Percentiles rank a stretch among this genome's conserved stretches.
Evolutionary conservation across 2,329 filamentous ascomycete species (phyloP).

Genomic region (Metarhizium anisopliae): DNA sequence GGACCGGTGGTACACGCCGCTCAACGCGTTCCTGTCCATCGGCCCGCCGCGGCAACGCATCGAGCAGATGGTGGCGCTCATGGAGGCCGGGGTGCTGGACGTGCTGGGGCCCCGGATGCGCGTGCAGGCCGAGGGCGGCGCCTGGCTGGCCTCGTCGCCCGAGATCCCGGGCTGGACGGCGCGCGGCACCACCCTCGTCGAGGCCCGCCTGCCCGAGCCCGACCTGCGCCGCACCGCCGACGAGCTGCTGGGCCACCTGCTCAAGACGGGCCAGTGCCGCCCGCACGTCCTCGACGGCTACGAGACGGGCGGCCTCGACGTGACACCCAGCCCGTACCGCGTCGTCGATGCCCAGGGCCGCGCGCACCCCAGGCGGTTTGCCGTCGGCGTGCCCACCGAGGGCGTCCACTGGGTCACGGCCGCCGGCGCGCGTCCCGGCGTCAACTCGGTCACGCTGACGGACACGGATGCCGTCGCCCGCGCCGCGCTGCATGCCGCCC

Average conservation of each 20-base stretch:
- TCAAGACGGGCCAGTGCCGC: slow-evolving; percentile 3
- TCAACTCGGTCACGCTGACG: slow-evolving; percentile 5
- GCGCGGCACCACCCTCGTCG: slow-evolving; percentile 3
- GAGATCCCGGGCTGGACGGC: neutral
- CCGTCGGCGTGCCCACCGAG: slow-evolving; percentile 4
- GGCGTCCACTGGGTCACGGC: slow-evolving; percentile 7
- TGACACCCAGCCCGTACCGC: slow-evolving; percentile 2
- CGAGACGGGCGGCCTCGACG: slow-evolving; percentile 4
- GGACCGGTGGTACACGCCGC: slow-evolving; percentile 5
- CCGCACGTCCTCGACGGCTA: slow-evolving; percentile 5
- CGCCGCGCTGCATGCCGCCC: neutral
- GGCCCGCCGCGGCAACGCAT: slow-evolving; percentile 4
- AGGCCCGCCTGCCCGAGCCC: slow-evolving; percentile 2
- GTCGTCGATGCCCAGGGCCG: neutral
- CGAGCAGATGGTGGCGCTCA: slow-evolving; percentile 6
- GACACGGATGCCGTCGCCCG: slow-evolving; percentile 6
- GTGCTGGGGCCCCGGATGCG: slow-evolving; percentile 4
- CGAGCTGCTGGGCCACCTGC: slow-evolving; percentile 1
- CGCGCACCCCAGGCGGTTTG: slow-evolving; percentile 4
- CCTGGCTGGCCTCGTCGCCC: slow-evolving; percentile 1
- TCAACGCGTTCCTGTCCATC: slow-evolving; percentile 5
- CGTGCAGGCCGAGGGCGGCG: neutral
- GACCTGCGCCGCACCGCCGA: slow-evolving; percentile 1
- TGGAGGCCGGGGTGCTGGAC: slow-evolving; percentile 2
- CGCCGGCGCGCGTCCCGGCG: slow-evolving; percentile 3